A percentile compares a stretch with the other conserved stretches of the same genome.
Conservation (phyloP, 2,329 filamentous ascomycete genomes). For the Periglandula ipomoeae region DNA sequence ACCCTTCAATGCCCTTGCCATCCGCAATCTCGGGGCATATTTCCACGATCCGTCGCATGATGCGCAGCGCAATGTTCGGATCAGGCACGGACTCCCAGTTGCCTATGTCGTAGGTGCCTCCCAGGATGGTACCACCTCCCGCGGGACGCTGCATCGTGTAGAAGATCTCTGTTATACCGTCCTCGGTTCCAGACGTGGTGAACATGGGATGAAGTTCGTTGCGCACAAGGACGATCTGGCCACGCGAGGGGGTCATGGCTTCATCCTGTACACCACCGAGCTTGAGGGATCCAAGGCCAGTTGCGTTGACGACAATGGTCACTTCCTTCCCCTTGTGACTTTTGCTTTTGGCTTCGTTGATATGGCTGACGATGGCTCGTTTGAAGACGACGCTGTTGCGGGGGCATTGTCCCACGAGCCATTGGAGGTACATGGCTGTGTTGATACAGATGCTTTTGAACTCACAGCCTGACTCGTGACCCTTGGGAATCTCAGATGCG, state of each 20-base stretch:
- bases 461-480: slow-evolving; percentile 60
- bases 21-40: slow-evolving; percentile 54
- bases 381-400: slow-evolving; percentile 61
- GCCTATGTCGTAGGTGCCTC: slow-evolving; percentile 73
- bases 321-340: slow-evolving; percentile 46
- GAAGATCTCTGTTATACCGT: slow-evolving; percentile 60
- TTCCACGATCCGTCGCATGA: slow-evolving; percentile 70
- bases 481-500: slow-evolving; percentile 48
- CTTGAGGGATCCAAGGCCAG: slow-evolving; percentile 63
- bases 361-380: slow-evolving; percentile 56
- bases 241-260: slow-evolving; percentile 65
- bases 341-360: slow-evolving; percentile 53
- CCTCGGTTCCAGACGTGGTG: slow-evolving; percentile 61
- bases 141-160: slow-evolving; percentile 79
- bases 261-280: slow-evolving; percentile 76
- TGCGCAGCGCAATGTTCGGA: slow-evolving; percentile 67
- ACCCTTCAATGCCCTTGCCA: slow-evolving; percentile 59
- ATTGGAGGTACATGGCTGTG: slow-evolving; percentile 77
- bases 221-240: slow-evolving; percentile 75
- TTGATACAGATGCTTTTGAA: slow-evolving; percentile 91
- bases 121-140: slow-evolving; percentile 74
- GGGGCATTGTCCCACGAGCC: slow-evolving; percentile 72
- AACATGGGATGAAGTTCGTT: slow-evolving; percentile 68
- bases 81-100: slow-evolving; percentile 76
- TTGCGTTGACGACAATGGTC: slow-evolving; percentile 74